Evolutionary conservation across 306 rosid species (phyloP), one percentile per base, ranked within the genome.

Genomic region (Gynostemma pentaphyllum): DNA sequence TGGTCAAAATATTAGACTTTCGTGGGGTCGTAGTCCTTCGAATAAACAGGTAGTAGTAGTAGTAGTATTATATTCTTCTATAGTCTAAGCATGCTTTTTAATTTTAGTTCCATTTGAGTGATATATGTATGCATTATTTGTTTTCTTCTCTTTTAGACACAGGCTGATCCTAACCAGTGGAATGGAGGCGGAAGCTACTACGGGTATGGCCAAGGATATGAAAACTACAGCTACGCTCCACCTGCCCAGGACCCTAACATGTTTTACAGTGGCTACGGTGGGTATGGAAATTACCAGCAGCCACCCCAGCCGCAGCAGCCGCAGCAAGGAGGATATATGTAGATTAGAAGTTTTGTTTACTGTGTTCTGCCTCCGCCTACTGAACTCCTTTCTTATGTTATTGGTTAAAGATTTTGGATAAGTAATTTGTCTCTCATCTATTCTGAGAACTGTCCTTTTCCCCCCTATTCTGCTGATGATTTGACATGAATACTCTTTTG

Each of bases 21-120:
- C 99, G 46, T 92, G 99, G 99, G 99, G 99, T 34, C 99, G 95
- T 14, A 92, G 95, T 69, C 99, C 96, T 76, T 54, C 99, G 40
- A 92, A 86, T 83, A 92, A 92, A 74, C 96, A 84, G 96, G 99
- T 88, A 40, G 23, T 32, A 67, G 62, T 66, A 27, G 14, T 36
- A 23, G 4, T 16, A 26, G 23, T 15, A 40, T 42, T 16, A 9
- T 16, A 1, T n/a, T 27, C 27, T 16, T 18, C 34, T 2, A 5
- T 68, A 22, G 36, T 23, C 34, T 15, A 3, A 15, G 12, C 36
- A 61, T 61, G 34, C 22, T 40, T 40, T 22, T 41, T 24, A 0
- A 6, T 23, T 15, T 4, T 23, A n/a, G 24, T 61, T 23, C 37
- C 37, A 10, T 15, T 9, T 0, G 19, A 39, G 39, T 30, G 14